Evolutionary conservation across 2,329 filamentous ascomycete genomes (phyloP), one percentile per base, ranked within the genome.

Genomic region (Coniochaeta prunicola): DNA sequence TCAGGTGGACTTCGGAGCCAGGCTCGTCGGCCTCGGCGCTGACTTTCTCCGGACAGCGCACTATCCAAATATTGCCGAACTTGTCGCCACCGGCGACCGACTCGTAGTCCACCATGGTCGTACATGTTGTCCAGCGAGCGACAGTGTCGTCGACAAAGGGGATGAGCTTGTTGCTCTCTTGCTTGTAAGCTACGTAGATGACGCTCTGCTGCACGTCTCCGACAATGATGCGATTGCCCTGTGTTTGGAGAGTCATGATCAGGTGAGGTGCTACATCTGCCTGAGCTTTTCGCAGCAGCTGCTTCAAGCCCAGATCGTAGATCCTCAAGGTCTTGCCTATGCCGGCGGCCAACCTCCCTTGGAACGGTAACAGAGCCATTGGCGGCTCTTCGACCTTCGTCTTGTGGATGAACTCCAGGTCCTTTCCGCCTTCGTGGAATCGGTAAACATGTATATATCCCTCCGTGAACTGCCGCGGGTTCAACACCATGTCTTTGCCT

Each of bases 91-190:
- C 94, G 2, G 92, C 92, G 26, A 90, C 86, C 1, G 94, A 96
- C 71, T 99, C 94, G 73, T 99, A 99, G 74, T 99, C 94, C 1
- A 97, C 87, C 91, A 99, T 96, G 2, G 92, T 84, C 0, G 90
- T 89, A 65, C 90, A 90, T 0, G 91, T 96, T 1, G 91, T 96
- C 90, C 92, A 97, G 33, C 94, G 86, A 56, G 92, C 82, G 61
- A 97, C 83, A 7, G 87, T 89, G 70, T 99, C 94, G 69, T 99
- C 94, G 19, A 84, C 90, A 68, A 99, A 99, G 0, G 93, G 90
- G 60, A 99, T 96, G 54, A 99, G 79, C 66, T 89, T 89, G 73
- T 97, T 97, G 64, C 92, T 90, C 64, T 91, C 86, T 48, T 88
- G 87, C 73, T 99, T 97, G 79, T 96, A 97, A 26, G 96, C 92